A percentile compares a stretch with the other conserved stretches of the same genome.
Conservation (phyloP, 2,329 filamentous ascomycete genomes). For the Epichloe sibirici region DNA sequence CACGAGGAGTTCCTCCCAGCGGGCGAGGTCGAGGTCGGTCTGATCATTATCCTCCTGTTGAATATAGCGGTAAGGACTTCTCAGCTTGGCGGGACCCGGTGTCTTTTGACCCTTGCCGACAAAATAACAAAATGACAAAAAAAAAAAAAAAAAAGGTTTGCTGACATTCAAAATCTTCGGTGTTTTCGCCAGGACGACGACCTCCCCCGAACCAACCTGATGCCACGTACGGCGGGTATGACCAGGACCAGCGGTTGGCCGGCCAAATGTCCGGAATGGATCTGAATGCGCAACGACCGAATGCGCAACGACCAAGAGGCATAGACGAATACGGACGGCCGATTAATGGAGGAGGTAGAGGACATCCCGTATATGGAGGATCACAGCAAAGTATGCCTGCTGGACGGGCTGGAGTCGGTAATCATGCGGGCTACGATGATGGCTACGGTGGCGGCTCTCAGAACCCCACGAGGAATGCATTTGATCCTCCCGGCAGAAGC, state of each 20-base stretch:
- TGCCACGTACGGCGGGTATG: slow-evolving; percentile 12
- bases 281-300: slow-evolving; percentile 18
- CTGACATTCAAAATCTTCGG: background rate
- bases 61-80: slow-evolving; percentile 4
- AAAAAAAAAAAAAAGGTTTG: background rate
- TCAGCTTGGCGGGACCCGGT: background rate
- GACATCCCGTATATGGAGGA: slow-evolving; percentile 17
- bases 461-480: slow-evolving; percentile 26
- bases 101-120: background rate
- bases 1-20: background rate
- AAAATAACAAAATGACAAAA: background rate
- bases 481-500: slow-evolving; percentile 42
- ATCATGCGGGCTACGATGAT: slow-evolving; percentile 17
- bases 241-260: slow-evolving; percentile 19
- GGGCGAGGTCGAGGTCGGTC: slow-evolving; percentile 1
- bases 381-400: slow-evolving; percentile 17
- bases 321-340: slow-evolving; percentile 16
- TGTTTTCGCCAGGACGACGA: slow-evolving; percentile 13
- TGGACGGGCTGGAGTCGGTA: slow-evolving; percentile 11
- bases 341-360: slow-evolving; percentile 13
- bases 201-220: slow-evolving; percentile 11
- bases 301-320: slow-evolving; percentile 15
- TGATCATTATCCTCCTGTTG: slow-evolving; percentile 3
- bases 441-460: slow-evolving; percentile 16
- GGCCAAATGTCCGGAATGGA: slow-evolving; percentile 25